Evolutionary conservation across 2,329 filamentous ascomycete genomes (phyloP).

Genomic region (Coleophoma eucalyptorum): DNA sequence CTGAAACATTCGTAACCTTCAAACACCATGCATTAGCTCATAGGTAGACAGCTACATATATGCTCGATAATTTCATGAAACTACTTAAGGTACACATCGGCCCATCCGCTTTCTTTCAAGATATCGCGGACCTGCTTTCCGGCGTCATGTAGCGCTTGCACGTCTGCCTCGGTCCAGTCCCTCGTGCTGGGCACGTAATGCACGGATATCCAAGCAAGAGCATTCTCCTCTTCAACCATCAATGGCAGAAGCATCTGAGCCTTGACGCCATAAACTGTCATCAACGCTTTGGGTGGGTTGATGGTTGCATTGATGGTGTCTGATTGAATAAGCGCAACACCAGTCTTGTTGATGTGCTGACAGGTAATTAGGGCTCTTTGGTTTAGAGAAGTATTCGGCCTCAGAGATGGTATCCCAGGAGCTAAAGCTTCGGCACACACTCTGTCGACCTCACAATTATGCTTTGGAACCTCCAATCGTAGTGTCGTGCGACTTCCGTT

Average conservation of each 20-base stretch:
- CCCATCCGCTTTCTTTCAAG: not conserved
- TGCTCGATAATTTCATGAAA: no score
- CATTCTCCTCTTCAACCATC: not conserved
- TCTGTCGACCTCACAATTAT: constrained; percentile 1
- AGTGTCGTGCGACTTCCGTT: constrained; percentile 1
- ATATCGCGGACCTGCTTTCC: not conserved
- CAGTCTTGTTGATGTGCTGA: not conserved
- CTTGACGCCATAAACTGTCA: not conserved
- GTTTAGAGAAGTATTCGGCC: constrained; percentile 1
- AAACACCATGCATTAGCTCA: no score
- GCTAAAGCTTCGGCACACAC: not conserved
- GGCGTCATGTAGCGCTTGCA: not conserved
- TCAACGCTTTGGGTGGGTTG: not conserved
- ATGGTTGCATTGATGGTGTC: not conserved
- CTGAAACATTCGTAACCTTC: no score
- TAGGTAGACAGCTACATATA: no score
- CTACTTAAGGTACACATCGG: not conserved
- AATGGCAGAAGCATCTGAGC: constrained; percentile 1
- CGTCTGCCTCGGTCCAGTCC: not conserved
- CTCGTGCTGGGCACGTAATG: constrained; percentile 1
- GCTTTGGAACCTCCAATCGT: not conserved
- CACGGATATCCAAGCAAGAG: constrained; percentile 1
- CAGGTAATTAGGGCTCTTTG: not conserved
- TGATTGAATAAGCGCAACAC: not conserved
- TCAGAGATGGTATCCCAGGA: not conserved